These are phyloP conservation scores for Aureobasidium sp. DNA, from an alignment of 2,329 filamentous ascomycete genomes.

Conservation along the genomic window DNA sequence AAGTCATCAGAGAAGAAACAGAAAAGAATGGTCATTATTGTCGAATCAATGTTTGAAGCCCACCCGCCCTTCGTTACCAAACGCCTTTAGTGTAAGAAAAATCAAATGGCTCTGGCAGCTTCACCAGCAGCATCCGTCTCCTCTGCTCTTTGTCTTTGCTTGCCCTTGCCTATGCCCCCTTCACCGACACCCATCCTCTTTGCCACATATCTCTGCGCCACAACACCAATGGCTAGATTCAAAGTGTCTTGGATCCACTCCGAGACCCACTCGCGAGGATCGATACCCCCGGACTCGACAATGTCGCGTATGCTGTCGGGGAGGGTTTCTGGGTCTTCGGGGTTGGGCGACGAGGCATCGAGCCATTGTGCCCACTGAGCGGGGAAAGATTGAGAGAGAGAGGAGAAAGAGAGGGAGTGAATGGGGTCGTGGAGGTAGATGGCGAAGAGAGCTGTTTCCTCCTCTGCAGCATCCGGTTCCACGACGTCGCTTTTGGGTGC, in stretches of 20 bases:
- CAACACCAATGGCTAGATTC: constrained; percentile 66
- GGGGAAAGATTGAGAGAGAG: constrained; percentile 75
- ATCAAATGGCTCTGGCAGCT: constrained; percentile 44
- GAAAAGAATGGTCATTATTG: too few relatives aligned
- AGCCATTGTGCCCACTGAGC: constrained; percentile 86
- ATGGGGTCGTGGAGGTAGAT: constrained; percentile 79
- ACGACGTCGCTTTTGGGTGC: constrained; percentile 48
- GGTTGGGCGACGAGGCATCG: constrained; percentile 51
- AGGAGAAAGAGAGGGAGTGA: constrained; percentile 78
- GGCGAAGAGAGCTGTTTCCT: constrained; percentile 63
- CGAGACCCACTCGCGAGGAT: constrained; percentile 92
- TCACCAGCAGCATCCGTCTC: constrained; percentile 51
- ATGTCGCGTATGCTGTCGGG: constrained; percentile 85
- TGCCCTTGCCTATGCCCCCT: constrained; percentile 54
- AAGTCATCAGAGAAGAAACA: too few relatives aligned
- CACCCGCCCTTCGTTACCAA: too few relatives aligned
- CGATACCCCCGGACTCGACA: constrained; percentile 63
- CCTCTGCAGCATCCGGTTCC: constrained; percentile 39
- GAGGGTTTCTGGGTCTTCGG: constrained; percentile 42
- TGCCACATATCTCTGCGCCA: constrained; percentile 92
- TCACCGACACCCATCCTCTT: constrained; percentile 93
- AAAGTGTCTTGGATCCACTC: constrained; percentile 94
- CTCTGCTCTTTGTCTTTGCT: constrained; percentile 45
- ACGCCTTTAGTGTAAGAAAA: too few relatives aligned
- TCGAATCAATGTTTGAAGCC: too few relatives aligned